A percentile compares a stretch with the other conserved stretches of the same genome.
Evolutionary conservation across 306 rosid species (phyloP).

Genomic region (Dryas drummondii): DNA sequence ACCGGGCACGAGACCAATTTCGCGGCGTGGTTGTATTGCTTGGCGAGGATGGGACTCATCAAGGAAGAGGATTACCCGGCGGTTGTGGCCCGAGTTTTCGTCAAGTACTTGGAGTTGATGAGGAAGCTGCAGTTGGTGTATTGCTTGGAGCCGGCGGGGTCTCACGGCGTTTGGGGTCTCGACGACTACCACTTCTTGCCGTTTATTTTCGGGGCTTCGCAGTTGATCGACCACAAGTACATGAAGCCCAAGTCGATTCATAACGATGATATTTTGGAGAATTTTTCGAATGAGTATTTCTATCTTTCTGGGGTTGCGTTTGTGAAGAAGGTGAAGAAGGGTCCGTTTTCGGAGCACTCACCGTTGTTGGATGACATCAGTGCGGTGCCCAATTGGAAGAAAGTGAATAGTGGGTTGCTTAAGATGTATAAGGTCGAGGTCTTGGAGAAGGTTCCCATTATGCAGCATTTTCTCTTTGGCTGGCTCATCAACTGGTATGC

Average conservation of each 20-base stretch:
- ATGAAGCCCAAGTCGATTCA: constrained; percentile 98
- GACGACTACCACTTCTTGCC: constrained; percentile 92
- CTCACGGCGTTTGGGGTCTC: constrained; percentile 99
- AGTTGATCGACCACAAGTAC: constrained; percentile 84
- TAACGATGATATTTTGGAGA: constrained; percentile 79
- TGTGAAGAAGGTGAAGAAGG: constrained; percentile 93
- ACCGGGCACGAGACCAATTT: constrained; percentile 98
- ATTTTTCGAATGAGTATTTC: constrained; percentile 69
- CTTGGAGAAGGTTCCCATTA: constrained; percentile 95
- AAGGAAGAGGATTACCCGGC: constrained; percentile 72
- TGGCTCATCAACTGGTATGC: constrained; percentile 80
- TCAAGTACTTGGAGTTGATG: constrained; percentile 80
- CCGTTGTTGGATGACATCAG: constrained; percentile 97
- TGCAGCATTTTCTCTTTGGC: constrained; percentile 98
- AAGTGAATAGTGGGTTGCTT: constrained; percentile 86
- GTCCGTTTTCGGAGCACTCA: constrained; percentile 91
- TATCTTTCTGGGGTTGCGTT: constrained; percentile 68
- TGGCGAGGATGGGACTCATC: constrained; percentile 65
- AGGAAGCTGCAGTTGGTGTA: constrained; percentile 82
- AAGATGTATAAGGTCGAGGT: constrained; percentile 99
- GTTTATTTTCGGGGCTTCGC: constrained; percentile 85
- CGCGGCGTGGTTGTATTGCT: constrained; percentile 83
- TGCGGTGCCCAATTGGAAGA: constrained; percentile 92
- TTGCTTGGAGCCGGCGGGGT: constrained; percentile 90
- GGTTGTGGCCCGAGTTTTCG: constrained; percentile 65